phyloP scores from a whole-genome alignment of 1,284 basidiomycete genomes.

The Cryptococcus neoformans region DNA sequence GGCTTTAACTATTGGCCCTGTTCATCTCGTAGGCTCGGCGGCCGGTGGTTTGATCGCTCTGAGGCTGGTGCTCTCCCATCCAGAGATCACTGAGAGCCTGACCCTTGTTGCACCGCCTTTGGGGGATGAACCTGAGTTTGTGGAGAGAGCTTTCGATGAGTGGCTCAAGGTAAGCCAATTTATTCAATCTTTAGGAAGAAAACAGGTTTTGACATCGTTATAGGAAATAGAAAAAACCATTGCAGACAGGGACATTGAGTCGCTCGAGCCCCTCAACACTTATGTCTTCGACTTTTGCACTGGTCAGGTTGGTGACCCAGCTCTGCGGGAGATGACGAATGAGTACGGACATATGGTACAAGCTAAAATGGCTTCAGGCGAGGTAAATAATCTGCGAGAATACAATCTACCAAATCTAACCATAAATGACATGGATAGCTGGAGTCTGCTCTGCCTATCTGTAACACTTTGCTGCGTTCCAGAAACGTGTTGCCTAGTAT shows the following conservation, averaged over 20 bases:
- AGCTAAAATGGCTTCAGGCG: constrained; percentile 5
- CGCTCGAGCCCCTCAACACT: constrained; percentile 18
- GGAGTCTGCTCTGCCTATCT: constrained; percentile 12
- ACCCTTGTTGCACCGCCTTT: constrained; percentile 13
- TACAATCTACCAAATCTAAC: neutral
- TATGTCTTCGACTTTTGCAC: constrained; percentile 20
- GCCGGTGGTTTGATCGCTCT: constrained; percentile 16
- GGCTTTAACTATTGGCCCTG: neutral
- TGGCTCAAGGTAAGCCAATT: constrained; percentile 18
- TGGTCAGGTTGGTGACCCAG: constrained; percentile 4
- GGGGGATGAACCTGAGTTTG: constrained; percentile 8
- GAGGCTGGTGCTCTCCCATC: constrained; percentile 10
- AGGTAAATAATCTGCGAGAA: constrained; percentile 5
- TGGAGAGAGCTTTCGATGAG: constrained; percentile 16
- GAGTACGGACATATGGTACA: constrained; percentile 16
- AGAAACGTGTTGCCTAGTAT: neutral
- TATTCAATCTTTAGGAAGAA: neutral
- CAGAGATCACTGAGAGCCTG: constrained; percentile 9
- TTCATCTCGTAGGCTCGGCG: constrained; percentile 14
- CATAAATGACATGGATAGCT: neutral
- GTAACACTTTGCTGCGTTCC: neutral
- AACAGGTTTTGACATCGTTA: no score
- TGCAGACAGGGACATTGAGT: constrained; percentile 12
- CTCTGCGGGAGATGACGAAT: constrained; percentile 18
- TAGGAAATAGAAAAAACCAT: constrained; percentile 12